These are phyloP conservation scores for Clonostachys sp. DNA, from an alignment of 2,329 filamentous ascomycete species.

Conservation along the genomic window DNA sequence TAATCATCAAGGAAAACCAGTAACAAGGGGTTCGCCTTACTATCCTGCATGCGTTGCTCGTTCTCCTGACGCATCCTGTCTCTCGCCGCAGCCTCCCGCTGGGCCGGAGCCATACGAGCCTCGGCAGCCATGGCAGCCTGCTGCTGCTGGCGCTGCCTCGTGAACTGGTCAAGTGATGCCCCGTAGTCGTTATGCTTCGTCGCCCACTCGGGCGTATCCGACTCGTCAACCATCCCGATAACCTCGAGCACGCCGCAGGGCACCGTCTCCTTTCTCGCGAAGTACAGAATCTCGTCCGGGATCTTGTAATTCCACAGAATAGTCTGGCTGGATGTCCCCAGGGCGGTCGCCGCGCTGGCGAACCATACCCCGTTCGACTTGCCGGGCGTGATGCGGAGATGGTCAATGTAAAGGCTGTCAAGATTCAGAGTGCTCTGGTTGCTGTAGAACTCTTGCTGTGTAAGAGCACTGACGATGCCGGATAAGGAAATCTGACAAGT, in stretches of 20 bases:
- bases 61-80: conserved; percentile 35
- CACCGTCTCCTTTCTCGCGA: conserved; percentile 46
- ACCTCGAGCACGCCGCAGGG: conserved; percentile 57
- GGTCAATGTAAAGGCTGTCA: conserved; percentile 39
- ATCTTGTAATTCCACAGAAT: conserved; percentile 59
- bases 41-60: conserved; percentile 38
- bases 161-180: conserved; percentile 20
- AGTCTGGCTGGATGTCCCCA: conserved; percentile 47
- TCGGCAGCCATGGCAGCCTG: conserved; percentile 36
- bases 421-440: conserved; percentile 7
- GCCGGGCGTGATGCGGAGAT: conserved; percentile 29
- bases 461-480: conserved; percentile 39
- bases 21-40: conserved; percentile 21
- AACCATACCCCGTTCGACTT: conserved; percentile 48
- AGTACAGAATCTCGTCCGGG: conserved; percentile 43
- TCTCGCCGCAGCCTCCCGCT: conserved; percentile 32
- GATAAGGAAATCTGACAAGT: conserved; percentile 43
- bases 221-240: conserved; percentile 41
- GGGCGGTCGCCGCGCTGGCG: conserved; percentile 49
- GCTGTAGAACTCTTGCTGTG: conserved; percentile 7
- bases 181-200: conserved; percentile 31
- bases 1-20: not conserved
- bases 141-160: conserved; percentile 30
- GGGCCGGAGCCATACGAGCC: conserved; percentile 30
- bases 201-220: conserved; percentile 50